Base-by-base conservation (phyloP, 495 filamentous ascomycete genomes). In the Geopyxis carbonaria region DNA sequence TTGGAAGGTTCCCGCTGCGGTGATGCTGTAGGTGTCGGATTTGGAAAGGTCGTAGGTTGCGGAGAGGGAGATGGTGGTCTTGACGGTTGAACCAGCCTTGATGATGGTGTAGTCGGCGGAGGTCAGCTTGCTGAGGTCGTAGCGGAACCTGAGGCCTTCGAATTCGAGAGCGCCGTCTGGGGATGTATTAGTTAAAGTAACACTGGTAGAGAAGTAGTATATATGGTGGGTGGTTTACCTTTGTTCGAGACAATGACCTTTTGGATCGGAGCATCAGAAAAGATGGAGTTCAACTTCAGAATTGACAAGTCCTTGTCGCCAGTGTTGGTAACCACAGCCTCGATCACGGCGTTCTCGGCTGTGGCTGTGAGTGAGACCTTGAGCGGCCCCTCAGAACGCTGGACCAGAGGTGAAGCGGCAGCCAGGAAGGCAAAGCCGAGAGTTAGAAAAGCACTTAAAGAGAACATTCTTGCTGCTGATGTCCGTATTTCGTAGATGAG, bases 281-380 rank as follows among this genome's bases (percentile, higher is more conserved):
- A 56, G 59, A 79, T 68, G 41, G 72, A 73, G 34, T 75, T 75
- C 19, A 68, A 63, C 50, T 70, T 73, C 42, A 79, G 61, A 31
- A 77, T 56, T 43, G 68, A 72, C 21, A 79, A 53, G 31, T 62
- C 58, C 31, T 61, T 57, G 21, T 55, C 53, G 22, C 72, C 75
- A 28, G 58, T 66, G 59, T 79, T 78, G 36, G 65, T 74, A 36
- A 78, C 62, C 18, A 63, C 62, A 4, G 72, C 69, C 55, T 73
- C 71, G 48, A 78, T 64, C 23, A 60, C 64, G 31, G 68, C 68
- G 50, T 71, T 69, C 41, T 62, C 61, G 20, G 63, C 59, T 42
- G 68, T 63, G 36, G 62, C 60, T 39, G 76, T 60, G 32, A 63
- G 64, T 36, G 76, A 65, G 42, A 60, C 57, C 13, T 27, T 27